Conservation (phyloP, 2,329 filamentous ascomycete species). For the Penicillium palitans region DNA sequence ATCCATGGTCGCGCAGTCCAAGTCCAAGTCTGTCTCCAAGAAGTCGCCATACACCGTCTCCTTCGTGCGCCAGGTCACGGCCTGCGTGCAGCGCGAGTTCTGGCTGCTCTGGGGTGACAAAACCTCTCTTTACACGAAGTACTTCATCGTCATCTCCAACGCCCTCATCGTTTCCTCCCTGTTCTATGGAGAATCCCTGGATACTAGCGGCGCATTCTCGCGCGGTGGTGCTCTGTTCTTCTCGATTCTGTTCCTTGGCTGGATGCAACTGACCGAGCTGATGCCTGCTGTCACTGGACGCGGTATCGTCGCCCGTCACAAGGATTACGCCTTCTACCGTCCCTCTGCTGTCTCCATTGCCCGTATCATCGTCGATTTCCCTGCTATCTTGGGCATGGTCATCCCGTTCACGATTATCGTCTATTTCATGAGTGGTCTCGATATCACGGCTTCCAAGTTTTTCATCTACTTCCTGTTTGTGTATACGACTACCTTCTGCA, state of each 20-base stretch:
- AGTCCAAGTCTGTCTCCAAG: constrained; percentile 67
- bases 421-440: constrained; percentile 65
- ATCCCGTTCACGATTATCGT: constrained; percentile 62
- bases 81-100: constrained; percentile 67
- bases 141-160: constrained; percentile 75
- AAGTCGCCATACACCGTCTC: constrained; percentile 76
- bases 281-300: constrained; percentile 74
- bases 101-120: constrained; percentile 77
- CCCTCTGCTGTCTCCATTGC: constrained; percentile 65
- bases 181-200: constrained; percentile 67
- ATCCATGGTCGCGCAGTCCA: constrained; percentile 60
- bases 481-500: constrained; percentile 61
- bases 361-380: constrained; percentile 63
- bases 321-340: constrained; percentile 69
- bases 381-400: constrained; percentile 59
- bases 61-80: constrained; percentile 66
- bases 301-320: constrained; percentile 66
- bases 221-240: constrained; percentile 67
- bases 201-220: constrained; percentile 63
- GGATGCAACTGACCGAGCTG: constrained; percentile 74
- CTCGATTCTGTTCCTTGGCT: constrained; percentile 65
- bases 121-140: constrained; percentile 73
- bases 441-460: constrained; percentile 62
- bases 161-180: constrained; percentile 74
- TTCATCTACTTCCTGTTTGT: constrained; percentile 67